phyloP scores from a whole-genome alignment of 768 basidiomycete genomes.

The Tricholoma terreum region DNA sequence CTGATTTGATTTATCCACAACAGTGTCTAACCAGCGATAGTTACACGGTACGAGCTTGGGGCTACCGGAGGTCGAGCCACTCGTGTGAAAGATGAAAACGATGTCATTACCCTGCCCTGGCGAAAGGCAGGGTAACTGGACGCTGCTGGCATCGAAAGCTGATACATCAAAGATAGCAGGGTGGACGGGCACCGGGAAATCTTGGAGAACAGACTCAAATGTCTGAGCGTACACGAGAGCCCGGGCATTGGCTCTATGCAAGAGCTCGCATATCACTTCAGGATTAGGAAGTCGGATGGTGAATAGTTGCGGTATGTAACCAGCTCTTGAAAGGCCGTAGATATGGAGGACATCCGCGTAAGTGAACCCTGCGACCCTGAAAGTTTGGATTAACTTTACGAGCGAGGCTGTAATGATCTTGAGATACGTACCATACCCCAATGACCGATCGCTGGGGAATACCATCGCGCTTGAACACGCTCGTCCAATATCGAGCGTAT shows the following conservation, averaged over 20 bases:
- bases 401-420: not conserved
- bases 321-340: conserved; percentile 62
- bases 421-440: conserved; percentile 53
- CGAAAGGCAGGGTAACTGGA: conserved; percentile 39
- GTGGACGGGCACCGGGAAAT: conserved; percentile 43
- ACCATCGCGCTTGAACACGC: conserved; percentile 35
- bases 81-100: conserved; percentile 63
- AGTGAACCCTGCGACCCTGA: conserved; percentile 59
- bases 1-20: conserved; percentile 45
- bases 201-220: conserved; percentile 33
- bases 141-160: conserved; percentile 26
- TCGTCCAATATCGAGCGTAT: conserved; percentile 56
- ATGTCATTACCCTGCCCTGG: conserved; percentile 24
- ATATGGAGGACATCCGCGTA: conserved; percentile 62
- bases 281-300: conserved; percentile 57
- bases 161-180: conserved; percentile 23
- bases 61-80: conserved; percentile 63
- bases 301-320: conserved; percentile 66
- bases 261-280: conserved; percentile 58
- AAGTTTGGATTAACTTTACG: conserved; percentile 8
- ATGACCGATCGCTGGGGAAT: conserved; percentile 50
- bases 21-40: conserved; percentile 50
- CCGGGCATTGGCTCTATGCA: conserved; percentile 49
- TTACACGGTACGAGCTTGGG: conserved; percentile 64
- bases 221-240: conserved; percentile 55